Base-by-base conservation (phyloP, 1,284 basidiomycete species). In the Papiliotrema flavescens region DNA sequence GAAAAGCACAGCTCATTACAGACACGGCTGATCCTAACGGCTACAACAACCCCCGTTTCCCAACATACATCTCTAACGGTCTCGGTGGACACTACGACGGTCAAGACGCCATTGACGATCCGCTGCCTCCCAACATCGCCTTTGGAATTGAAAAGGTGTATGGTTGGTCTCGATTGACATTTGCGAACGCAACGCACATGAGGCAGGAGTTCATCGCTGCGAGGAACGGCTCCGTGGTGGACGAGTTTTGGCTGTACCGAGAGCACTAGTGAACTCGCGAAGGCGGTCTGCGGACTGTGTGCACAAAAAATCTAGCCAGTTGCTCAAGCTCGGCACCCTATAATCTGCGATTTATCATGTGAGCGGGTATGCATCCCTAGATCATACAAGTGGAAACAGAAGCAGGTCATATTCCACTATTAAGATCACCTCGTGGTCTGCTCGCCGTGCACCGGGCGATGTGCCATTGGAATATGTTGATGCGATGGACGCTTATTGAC, bases 31-130 rank as follows among this genome's bases (percentile, higher is more conserved):
- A 69, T 58, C 51, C 69, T 59, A 61, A 59, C 57, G 49, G 60
- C 34, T 60, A 60, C 56, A 50, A 65, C 56, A 67, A 57, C 64
- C 65, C 49, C 23, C 39, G 44, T 5, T 55, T 56, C 9, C 67
- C 71, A 0, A 47, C 54, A 19, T 63, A 65, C 54, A 70, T 74
- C 51, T 64, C 71, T 45, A 71, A 70, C 54, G 74, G 74, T 35
- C 59, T 65, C 5, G 70, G 71, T 3, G 74, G 74, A 6, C 62
- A 68, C 53, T 64, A 63, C 45, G 72, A 74, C 60, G 71, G 70
- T 23, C 56, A 73, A 26, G 68, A 70, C 50, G 26, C 26, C 13
- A 53, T 71, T 22, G 57, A 58, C 47, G 43, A 48, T 19, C 58
- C 59, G 2, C 58, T 65, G 11, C 68, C 67, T 1, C 42, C 20